Evolutionary conservation across 192 early-diverging fungal genomes (phyloP), one percentile per base, ranked within the genome.

Genomic region (Backusella parvicylindrica): DNA sequence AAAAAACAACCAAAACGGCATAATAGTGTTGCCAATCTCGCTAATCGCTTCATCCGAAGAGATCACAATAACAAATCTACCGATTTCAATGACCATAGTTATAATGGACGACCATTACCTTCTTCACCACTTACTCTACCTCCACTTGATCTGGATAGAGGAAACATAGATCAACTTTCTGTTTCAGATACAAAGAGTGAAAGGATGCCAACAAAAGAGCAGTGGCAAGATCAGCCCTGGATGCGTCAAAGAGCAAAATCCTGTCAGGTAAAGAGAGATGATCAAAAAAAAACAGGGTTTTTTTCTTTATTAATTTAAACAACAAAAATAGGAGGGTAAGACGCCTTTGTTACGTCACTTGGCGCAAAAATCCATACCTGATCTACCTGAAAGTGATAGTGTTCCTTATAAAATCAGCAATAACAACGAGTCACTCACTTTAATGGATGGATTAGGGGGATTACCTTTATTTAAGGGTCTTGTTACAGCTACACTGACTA

Each of bases 401-500:
- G 43, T 33, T 18, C 64, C 66, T 23, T 38, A 68, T n/a, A 68
- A 68, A 31, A 33, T 35, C 16, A 73, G 7, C 47, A 72, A 72
- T 32, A 72, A 37, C 18, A 53, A 21, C 11, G 36, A 21, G n/a
- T 38, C 40, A 23, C 60, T 21, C 60, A 66, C 36, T 13, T 38
- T 38, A 18, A 38, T 56, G 65, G 47, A 68, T 28, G 23, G 9
- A 28, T 1, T 60, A 74, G 43, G 12, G 18, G 71, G 35, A 26
- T 18, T 47, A 36, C 47, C 67, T 35, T 64, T 70, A 18, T 65
- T 26, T 64, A 68, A 56, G 50, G 74, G 68, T 11, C 71, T 83
- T 70, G 75, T 83, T 3, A 77, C 81, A 21, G 70, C 74, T 16
- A 79, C 78, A 3, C 37, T 83, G 3, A 83, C 81, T 15, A 74